Conservation (phyloP, 305 asterid genomes). For the Fraxinus platypoda region DNA sequence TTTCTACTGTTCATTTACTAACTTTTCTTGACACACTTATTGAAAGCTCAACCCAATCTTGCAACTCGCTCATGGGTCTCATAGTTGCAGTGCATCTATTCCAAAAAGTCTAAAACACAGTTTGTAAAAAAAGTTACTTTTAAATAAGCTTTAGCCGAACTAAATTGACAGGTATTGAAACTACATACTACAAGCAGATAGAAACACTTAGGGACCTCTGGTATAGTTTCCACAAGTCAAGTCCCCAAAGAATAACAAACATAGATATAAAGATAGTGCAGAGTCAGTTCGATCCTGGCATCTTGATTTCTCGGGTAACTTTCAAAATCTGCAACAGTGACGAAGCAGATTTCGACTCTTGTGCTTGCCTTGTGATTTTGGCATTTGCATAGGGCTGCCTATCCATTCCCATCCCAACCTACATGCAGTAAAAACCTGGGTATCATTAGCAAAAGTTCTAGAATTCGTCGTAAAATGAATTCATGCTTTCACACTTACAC, state of each 20-base stretch:
- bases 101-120: background rate
- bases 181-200: background rate
- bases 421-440: constrained; percentile 20
- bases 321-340: constrained; percentile 64
- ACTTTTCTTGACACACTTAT: background rate
- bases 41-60: background rate
- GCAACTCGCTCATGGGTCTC: background rate
- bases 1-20: background rate
- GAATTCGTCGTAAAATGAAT: background rate
- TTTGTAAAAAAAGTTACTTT: background rate
- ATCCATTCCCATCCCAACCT: constrained; percentile 74
- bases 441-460: background rate
- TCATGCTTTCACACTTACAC: constrained; percentile 38
- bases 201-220: background rate
- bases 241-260: background rate
- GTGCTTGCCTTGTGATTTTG: constrained; percentile 42
- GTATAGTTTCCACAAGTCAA: background rate
- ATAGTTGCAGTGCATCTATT: background rate
- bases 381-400: constrained; percentile 90
- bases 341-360: constrained; percentile 31
- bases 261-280: background rate
- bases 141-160: background rate
- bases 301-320: background rate
- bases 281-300: background rate
- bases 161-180: background rate